These are phyloP conservation scores for Dactylella cylindrospora DNA, from an alignment of 2,329 filamentous ascomycete genomes.

Conservation along the genomic window DNA sequence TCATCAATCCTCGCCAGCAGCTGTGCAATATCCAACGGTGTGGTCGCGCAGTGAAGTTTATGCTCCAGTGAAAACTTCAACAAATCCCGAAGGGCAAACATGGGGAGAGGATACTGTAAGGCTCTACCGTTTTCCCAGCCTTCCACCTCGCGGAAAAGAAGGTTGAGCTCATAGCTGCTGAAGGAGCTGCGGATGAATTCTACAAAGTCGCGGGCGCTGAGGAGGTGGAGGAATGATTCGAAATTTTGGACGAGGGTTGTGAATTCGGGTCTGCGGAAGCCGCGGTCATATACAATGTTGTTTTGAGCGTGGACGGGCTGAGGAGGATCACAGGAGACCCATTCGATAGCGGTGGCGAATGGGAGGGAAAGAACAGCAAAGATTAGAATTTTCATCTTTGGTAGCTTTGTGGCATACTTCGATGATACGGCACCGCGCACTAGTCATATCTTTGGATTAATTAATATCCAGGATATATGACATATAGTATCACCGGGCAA, in stretches of 20 bases:
- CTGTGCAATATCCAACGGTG: not conserved
- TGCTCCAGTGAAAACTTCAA: slow-evolving; percentile 3
- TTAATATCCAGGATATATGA: too few relatives aligned
- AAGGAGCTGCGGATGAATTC: not conserved
- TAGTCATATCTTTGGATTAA: too few relatives aligned
- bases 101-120: slow-evolving; percentile 2
- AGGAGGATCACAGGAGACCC: slow-evolving; percentile 7
- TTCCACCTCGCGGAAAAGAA: not conserved
- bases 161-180: not conserved
- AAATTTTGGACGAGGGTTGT: slow-evolving; percentile 15
- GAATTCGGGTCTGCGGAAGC: not conserved
- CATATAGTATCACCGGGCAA: too few relatives aligned
- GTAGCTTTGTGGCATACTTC: too few relatives aligned
- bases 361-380: not conserved
- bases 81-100: slow-evolving; percentile 6
- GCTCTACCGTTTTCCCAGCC: slow-evolving; percentile 10
- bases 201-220: slow-evolving; percentile 4
- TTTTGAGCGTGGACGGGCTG: too few relatives aligned
- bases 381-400: too few relatives aligned
- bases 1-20: slow-evolving; percentile 4
- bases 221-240: not conserved
- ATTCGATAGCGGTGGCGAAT: not conserved
- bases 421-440: too few relatives aligned
- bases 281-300: too few relatives aligned
- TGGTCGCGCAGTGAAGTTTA: slow-evolving; percentile 13